Evolutionary conservation across 2,329 filamentous ascomycete species (phyloP).

Genomic region (Cucurbitaria berberidis): DNA sequence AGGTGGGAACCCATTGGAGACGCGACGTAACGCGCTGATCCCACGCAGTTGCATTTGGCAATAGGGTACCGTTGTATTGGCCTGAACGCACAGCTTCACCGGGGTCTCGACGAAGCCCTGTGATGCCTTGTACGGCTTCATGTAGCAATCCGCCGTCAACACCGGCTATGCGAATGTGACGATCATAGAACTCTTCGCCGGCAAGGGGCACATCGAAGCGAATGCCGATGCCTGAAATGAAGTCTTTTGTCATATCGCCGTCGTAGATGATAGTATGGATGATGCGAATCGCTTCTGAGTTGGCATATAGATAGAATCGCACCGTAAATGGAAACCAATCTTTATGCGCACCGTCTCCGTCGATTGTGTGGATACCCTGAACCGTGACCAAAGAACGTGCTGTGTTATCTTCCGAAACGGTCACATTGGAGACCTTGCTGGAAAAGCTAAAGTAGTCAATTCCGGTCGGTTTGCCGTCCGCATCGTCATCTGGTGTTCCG

Average conservation of each 20-base stretch:
- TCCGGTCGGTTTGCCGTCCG: constrained; percentile 42
- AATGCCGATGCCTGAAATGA: constrained; percentile 62
- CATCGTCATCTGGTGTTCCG: constrained; percentile 50
- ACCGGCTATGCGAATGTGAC: constrained; percentile 64
- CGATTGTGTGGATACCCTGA: constrained; percentile 45
- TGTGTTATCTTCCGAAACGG: constrained; percentile 53
- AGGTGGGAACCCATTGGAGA: constrained; percentile 64
- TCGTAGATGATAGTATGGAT: constrained; percentile 65
- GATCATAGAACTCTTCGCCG: constrained; percentile 62
- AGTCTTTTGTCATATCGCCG: constrained; percentile 56
- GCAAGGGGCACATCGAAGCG: constrained; percentile 62
- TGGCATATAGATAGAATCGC: constrained; percentile 65
- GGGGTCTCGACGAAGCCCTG: constrained; percentile 64
- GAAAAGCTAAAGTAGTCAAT: constrained; percentile 56
- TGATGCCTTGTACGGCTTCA: constrained; percentile 66
- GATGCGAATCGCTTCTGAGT: constrained; percentile 61
- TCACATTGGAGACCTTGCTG: constrained; percentile 59
- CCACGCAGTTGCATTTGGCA: constrained; percentile 53
- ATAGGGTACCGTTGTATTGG: constrained; percentile 58
- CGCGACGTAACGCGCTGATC: constrained; percentile 54
- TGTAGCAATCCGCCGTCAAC: constrained; percentile 62
- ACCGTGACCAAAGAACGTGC: constrained; percentile 58
- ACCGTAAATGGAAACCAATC: constrained; percentile 63
- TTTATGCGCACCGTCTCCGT: constrained; percentile 41
- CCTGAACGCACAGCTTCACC: constrained; percentile 56